These are phyloP conservation scores for Tuber magnatum DNA, from an alignment of 495 filamentous ascomycete genomes.

Conservation along the genomic window DNA sequence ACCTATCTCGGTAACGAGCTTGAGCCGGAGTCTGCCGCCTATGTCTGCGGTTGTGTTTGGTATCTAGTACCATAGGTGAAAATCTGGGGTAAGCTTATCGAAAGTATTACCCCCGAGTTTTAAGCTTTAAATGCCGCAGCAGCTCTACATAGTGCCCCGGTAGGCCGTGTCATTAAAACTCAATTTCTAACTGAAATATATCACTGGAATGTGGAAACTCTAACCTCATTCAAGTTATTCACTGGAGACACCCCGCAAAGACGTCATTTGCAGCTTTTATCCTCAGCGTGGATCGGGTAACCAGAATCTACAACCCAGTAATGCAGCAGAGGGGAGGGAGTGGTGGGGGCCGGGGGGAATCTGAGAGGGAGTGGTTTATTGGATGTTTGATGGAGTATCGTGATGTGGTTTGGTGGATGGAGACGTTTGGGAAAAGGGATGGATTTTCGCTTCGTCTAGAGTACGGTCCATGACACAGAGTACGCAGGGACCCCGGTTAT, in stretches of 20 bases:
- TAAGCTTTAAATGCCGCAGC: not conserved
- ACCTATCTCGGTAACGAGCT: not conserved
- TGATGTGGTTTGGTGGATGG: not conserved
- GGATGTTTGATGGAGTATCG: not conserved
- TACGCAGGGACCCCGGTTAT: not conserved
- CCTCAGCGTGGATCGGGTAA: not conserved
- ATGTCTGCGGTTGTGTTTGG: not conserved
- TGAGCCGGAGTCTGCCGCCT: not conserved
- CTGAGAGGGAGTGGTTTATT: not conserved
- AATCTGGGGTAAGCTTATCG: slow-evolving; percentile 3
- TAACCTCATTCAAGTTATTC: not conserved
- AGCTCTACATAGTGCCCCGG: not conserved
- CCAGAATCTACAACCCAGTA: not conserved
- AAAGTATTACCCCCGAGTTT: not conserved
- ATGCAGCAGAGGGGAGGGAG: not conserved
- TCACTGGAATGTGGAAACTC: not conserved
- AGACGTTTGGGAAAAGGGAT: not conserved
- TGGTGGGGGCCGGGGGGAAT: not conserved
- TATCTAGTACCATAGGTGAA: not conserved
- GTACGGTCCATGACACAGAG: not conserved
- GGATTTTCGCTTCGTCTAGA: not conserved
- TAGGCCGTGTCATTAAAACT: not conserved
- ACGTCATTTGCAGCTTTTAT: not conserved
- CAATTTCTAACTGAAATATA: not conserved
- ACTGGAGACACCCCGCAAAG: not conserved